Evolutionary conservation across 225 moss, liverwort and hornwort species (phyloP).

Genomic region (Bryum argenteum): DNA sequence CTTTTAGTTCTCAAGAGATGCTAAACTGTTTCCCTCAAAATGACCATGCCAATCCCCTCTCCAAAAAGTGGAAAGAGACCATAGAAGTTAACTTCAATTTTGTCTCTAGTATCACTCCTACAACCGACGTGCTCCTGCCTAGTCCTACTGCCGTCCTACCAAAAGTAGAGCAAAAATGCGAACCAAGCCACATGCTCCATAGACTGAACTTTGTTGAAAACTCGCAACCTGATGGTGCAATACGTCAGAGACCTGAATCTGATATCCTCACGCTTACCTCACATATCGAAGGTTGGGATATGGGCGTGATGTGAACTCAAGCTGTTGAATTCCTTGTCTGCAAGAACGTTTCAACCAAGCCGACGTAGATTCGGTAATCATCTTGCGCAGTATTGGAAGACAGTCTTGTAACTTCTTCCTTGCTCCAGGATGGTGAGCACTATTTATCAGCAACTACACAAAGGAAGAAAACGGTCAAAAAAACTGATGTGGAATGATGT

Average conservation of each 20-base stretch:
- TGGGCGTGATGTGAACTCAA: constrained; percentile 55
- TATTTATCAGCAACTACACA: constrained; percentile 52
- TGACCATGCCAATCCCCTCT: background rate
- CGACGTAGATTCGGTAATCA: constrained; percentile 44
- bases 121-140: background rate
- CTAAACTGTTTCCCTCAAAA: background rate
- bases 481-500: background rate
- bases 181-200: background rate
- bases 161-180: background rate
- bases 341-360: constrained; percentile 48
- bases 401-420: constrained; percentile 41
- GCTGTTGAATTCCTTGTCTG: constrained; percentile 59
- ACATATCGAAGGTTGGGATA: constrained; percentile 51
- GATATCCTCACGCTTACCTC: constrained; percentile 5
- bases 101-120: background rate
- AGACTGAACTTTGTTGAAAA: background rate
- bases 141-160: background rate
- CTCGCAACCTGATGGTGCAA: background rate
- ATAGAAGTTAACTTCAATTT: background rate
- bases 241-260: background rate
- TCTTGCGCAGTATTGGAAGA: constrained; percentile 40
- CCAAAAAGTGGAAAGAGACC: background rate
- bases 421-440: constrained; percentile 50
- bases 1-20: background rate
- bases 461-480: background rate